Percentiles rank a stretch among this genome's conserved stretches.
phyloP scores from a whole-genome alignment of 2,329 filamentous ascomycete genomes.

The Epichloe uncinata region DNA sequence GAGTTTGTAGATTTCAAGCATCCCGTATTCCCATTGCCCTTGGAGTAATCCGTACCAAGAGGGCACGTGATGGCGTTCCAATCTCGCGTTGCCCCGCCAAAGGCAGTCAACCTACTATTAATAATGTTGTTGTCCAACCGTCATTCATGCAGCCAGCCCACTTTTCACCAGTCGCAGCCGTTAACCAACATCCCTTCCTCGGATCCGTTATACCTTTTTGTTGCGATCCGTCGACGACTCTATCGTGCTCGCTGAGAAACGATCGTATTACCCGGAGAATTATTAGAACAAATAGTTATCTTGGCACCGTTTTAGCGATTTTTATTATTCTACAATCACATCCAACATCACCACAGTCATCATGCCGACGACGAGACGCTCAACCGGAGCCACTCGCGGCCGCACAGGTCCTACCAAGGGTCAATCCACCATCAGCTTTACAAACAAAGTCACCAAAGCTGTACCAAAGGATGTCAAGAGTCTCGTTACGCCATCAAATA shows the following conservation, averaged over 20 bases:
- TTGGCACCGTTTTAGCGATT: too few species aligned
- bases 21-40: neutral
- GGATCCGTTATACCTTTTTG: neutral
- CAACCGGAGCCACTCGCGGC: conserved; percentile 25
- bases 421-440: conserved; percentile 45
- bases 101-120: conserved; percentile 9
- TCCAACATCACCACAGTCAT: conserved; percentile 6
- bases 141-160: neutral
- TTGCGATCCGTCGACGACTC: too few species aligned
- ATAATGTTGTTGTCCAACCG: conserved; percentile 1
- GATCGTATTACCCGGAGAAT: too few species aligned
- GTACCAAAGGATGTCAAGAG: conserved; percentile 33
- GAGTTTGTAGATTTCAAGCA: neutral
- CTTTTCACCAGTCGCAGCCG: neutral
- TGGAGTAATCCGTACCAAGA: neutral
- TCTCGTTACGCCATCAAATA: conserved; percentile 21
- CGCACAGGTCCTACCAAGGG: conserved; percentile 26
- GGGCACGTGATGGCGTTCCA: conserved; percentile 35
- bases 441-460: conserved; percentile 42
- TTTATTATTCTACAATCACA: neutral
- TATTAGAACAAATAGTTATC: neutral
- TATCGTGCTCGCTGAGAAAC: too few species aligned
- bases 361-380: conserved; percentile 38
- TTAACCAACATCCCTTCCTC: neutral
- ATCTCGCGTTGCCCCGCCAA: conserved; percentile 45